Conservation (phyloP, 805 yeast species). For the Wickerhamomyces hampshirensis region DNA sequence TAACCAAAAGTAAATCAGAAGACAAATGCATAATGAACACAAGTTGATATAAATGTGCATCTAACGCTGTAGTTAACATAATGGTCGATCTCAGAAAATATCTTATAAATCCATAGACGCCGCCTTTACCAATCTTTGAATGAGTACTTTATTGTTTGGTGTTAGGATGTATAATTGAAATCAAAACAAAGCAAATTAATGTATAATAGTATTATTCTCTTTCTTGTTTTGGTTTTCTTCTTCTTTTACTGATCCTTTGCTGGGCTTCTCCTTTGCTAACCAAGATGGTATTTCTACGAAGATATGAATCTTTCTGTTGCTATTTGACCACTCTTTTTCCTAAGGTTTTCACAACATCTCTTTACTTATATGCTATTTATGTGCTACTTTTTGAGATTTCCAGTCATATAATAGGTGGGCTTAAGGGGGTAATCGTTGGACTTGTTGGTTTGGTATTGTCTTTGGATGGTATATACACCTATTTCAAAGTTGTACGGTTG, state of each 20-base stretch:
- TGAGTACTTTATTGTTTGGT: background rate
- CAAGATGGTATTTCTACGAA: background rate
- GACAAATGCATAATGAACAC: no score
- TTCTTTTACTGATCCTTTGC: background rate
- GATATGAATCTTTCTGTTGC: constrained; percentile 29
- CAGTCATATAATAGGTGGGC: constrained; percentile 13
- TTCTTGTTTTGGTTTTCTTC: no score
- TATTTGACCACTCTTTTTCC: constrained; percentile 42
- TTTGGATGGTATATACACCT: constrained; percentile 40
- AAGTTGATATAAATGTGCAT: no score
- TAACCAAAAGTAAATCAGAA: no score
- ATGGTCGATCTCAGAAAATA: no score
- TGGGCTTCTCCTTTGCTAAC: background rate
- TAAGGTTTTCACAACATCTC: constrained; percentile 36
- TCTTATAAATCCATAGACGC: no score
- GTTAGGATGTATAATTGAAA: background rate
- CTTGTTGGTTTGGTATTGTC: constrained; percentile 29
- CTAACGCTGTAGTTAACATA: no score
- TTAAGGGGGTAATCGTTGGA: constrained; percentile 17
- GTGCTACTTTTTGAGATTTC: constrained; percentile 30
- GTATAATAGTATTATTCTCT: no score
- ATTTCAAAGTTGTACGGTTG: constrained; percentile 42
- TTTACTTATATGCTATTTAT: constrained; percentile 45
- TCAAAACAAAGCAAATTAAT: background rate
- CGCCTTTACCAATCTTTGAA: no score